Evolutionary conservation across 2,329 filamentous ascomycete genomes (phyloP).

Genomic region (Claviceps spartinae): DNA sequence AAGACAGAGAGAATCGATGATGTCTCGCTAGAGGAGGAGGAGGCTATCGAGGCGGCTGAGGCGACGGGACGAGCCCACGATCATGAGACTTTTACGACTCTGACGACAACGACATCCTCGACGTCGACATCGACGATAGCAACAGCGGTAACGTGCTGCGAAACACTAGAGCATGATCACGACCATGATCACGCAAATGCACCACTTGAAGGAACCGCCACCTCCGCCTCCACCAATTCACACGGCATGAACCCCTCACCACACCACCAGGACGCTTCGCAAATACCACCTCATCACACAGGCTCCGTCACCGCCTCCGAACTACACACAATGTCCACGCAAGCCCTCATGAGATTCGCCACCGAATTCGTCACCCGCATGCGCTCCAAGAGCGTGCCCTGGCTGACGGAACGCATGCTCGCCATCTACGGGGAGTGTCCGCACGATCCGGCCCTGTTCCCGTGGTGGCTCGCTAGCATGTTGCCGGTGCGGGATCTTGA

Average conservation of each 20-base stretch:
- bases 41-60: constrained; percentile 59
- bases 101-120: too few species aligned
- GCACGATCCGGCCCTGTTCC: constrained; percentile 61
- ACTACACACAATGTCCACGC: constrained; percentile 47
- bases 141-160: too few species aligned
- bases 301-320: constrained; percentile 1
- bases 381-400: constrained; percentile 53
- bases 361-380: constrained; percentile 57
- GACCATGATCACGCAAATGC: too few species aligned
- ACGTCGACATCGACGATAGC: too few species aligned
- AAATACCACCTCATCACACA: not conserved
- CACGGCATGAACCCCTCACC: too few species aligned
- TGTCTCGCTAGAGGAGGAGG: constrained; percentile 68
- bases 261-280: not conserved
- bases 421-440: constrained; percentile 67
- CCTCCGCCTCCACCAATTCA: too few species aligned
- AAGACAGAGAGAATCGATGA: constrained; percentile 67
- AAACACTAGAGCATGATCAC: too few species aligned
- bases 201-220: too few species aligned
- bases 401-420: constrained; percentile 61
- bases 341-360: constrained; percentile 51
- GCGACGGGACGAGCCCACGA: constrained; percentile 8
- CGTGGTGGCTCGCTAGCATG: constrained; percentile 83
- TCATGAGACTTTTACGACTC: not conserved
- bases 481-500: constrained; percentile 64